Percentiles rank a stretch among this genome's conserved stretches.
Evolutionary conservation across 306 rosid species (phyloP).

Genomic region (Sicyos edulis): DNA sequence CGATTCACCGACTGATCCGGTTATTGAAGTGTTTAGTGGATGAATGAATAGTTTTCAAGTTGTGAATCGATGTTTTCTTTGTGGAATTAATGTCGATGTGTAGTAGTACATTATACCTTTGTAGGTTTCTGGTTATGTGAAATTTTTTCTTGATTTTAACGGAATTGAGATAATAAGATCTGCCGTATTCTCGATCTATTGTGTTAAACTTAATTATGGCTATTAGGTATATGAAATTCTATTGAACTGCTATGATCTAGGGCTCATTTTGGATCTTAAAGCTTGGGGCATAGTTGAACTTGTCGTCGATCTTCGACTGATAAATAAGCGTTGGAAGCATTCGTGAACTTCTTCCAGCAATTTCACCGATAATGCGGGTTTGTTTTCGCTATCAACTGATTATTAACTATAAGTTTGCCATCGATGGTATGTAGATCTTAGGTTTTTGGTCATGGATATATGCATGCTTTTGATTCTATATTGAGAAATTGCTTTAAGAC

Average conservation of each 20-base stretch:
- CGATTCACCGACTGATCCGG: conserved; percentile 28
- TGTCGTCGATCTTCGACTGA: not conserved
- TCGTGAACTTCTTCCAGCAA: not conserved
- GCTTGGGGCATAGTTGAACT: not conserved
- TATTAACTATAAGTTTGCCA: not conserved
- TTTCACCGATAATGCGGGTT: conserved; percentile 6
- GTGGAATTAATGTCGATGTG: not conserved
- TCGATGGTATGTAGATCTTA: not conserved
- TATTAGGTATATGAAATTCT: too few species aligned
- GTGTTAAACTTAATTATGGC: not conserved
- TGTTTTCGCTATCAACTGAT: not conserved
- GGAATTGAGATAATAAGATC: conserved; percentile 5
- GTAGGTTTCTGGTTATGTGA: conserved; percentile 4
- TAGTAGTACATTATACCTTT: conserved; percentile 16
- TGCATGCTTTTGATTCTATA: too few species aligned
- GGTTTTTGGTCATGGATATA: not conserved
- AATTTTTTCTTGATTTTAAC: not conserved
- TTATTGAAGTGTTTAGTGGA: not conserved
- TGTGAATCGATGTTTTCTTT: conserved; percentile 4
- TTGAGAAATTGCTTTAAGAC: not conserved
- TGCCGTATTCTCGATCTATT: not conserved
- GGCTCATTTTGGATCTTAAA: not conserved
- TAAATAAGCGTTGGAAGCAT: not conserved
- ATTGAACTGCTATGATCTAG: not conserved
- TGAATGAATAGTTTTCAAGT: not conserved